Evolutionary conservation across 768 basidiomycete species (phyloP), one percentile per base, ranked within the genome.

Genomic region (Lactarius psammicola): DNA sequence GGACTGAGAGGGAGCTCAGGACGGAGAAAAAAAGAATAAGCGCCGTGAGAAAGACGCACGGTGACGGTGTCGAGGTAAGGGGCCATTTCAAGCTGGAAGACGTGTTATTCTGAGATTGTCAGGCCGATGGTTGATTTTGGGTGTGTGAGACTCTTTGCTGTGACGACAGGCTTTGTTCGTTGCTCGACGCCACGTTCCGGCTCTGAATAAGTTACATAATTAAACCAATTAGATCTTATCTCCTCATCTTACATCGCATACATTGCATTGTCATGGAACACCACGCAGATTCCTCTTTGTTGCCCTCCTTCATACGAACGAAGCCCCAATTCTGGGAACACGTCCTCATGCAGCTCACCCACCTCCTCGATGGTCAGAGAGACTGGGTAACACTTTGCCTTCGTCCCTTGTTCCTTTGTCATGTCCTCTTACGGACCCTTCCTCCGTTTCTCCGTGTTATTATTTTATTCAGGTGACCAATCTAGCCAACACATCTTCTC

Each of bases 311-410:
- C 54, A 85, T 96, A 66, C 81, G 80, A 60, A 85, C 86, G 30
- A 97, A 95, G 74, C 40, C 79, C 9, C 84, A 88, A 40, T 94
- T 96, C 76, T 96, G 95, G 90, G 75, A 77, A 2, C 88, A 94
- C 76, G 84, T 95, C 31, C 76, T 84, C 66, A 72, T 74, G 5
- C 89, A 94, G 71, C 78, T 96, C 17, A 75, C 78, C 11, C 72
- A 77, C 26, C 76, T 97, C 36, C 75, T 95, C 2, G 85, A 82
- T 10, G 88, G 81, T 11, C 85, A 94, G 70, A 78, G 85, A 62
- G 82, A 88, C 72, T 95, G 93, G 94, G 94, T 94, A 75, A 58
- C 53, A 60, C 64, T 34, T 20, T 34, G 23, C 53, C n/a, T n/a
- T n/a, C n/a, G 28, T 13, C 55, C n/a, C 46, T 46, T n/a, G 17